These are phyloP conservation scores for Avena insularis DNA, from an alignment of 176 grass and related monocot genomes.

Conservation along the genomic window DNA sequence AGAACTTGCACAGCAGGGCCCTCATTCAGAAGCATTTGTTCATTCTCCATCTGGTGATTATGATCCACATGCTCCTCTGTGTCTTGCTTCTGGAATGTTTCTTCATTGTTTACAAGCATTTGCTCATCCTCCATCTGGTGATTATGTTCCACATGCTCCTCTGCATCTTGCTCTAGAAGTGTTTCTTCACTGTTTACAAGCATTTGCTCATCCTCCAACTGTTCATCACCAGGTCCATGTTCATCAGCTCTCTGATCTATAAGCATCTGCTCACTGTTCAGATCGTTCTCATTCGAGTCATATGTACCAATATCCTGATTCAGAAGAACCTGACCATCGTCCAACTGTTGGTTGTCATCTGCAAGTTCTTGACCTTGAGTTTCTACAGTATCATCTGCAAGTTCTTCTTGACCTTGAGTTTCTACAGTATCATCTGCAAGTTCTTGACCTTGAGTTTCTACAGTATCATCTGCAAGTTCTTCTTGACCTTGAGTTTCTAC, in stretches of 20 bases:
- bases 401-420: conserved; percentile 38
- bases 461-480: too few relatives aligned
- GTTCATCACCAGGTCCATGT: conserved; percentile 36
- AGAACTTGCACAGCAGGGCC: background rate
- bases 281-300: conserved; percentile 13
- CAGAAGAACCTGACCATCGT: conserved; percentile 25
- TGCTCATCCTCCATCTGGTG: conserved; percentile 12
- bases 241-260: conserved; percentile 3
- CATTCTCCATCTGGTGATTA: background rate
- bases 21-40: conserved; percentile 18
- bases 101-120: background rate
- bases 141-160: background rate
- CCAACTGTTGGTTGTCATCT: conserved; percentile 9
- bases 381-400: background rate
- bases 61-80: background rate
- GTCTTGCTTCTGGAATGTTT: background rate
- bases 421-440: conserved; percentile 13
- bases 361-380: too few relatives aligned
- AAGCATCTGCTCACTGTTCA: conserved; percentile 23
- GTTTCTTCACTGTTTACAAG: conserved; percentile 6
- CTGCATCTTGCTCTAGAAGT: background rate
- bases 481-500: too few relatives aligned
- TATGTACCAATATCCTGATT: conserved; percentile 26
- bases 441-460: too few relatives aligned
- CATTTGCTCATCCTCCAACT: conserved; percentile 13